A percentile compares a stretch with the other conserved stretches of the same genome.
phyloP scores from a whole-genome alignment of 2,329 filamentous ascomycete genomes.

The Didymella keratinophila region DNA sequence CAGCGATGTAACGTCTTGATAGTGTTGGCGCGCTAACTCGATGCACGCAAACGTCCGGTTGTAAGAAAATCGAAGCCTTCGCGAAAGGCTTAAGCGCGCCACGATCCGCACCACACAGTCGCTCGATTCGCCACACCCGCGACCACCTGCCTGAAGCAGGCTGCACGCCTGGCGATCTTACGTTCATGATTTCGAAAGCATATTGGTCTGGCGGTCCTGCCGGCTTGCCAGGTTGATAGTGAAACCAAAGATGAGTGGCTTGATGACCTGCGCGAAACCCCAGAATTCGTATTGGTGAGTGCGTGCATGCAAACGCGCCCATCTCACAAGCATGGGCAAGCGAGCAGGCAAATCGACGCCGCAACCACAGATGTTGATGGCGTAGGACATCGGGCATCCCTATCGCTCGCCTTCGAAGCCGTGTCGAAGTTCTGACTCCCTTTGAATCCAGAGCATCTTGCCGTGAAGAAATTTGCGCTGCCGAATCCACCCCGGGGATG shows the following conservation, averaged over 20 bases:
- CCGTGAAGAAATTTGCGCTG: slow-evolving; percentile 20
- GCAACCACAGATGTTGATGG: neutral
- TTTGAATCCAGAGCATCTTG: slow-evolving; percentile 10
- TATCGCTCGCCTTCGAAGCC: slow-evolving; percentile 4
- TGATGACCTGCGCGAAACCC: slow-evolving; percentile 12
- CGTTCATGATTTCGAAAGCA: slow-evolving; percentile 26
- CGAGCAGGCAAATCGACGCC: slow-evolving; percentile 7
- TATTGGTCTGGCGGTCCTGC: slow-evolving; percentile 18
- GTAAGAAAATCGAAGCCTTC: slow-evolving; percentile 37
- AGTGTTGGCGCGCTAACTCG: slow-evolving; percentile 21
- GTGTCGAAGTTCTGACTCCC: slow-evolving; percentile 5
- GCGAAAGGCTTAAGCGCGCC: slow-evolving; percentile 39
- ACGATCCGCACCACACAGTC: slow-evolving; percentile 14
- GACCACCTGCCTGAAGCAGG: slow-evolving; percentile 37
- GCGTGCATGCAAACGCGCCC: slow-evolving; percentile 16
- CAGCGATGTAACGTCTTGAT: slow-evolving; percentile 47
- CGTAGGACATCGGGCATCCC: too few species aligned
- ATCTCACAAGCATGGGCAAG: slow-evolving; percentile 3
- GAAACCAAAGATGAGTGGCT: slow-evolving; percentile 17
- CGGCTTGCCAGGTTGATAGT: slow-evolving; percentile 24
- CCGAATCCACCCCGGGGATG: slow-evolving; percentile 18
- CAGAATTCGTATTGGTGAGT: slow-evolving; percentile 11
- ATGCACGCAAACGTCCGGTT: slow-evolving; percentile 23
- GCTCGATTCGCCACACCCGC: slow-evolving; percentile 19
- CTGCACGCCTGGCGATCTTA: slow-evolving; percentile 29